Evolutionary conservation across 1,139 yeast genomes (phyloP).

Genomic region (Nakaseomyces glabratus): DNA sequence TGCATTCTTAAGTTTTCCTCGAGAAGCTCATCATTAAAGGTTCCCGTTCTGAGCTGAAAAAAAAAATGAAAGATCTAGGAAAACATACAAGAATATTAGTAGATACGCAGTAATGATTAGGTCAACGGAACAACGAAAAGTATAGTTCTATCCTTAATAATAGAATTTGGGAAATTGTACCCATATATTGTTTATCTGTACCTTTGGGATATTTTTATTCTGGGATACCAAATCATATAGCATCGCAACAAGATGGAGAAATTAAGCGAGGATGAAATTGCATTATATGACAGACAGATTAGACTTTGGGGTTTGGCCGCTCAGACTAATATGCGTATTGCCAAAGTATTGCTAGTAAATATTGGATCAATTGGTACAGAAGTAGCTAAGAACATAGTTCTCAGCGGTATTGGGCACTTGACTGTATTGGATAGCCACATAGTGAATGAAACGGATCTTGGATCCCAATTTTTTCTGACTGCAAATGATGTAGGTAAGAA

Average conservation of each 20-base stretch:
- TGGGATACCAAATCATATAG: no score
- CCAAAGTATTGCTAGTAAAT: conserved; percentile 59
- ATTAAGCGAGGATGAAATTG: conserved; percentile 61
- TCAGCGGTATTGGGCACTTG: conserved; percentile 80
- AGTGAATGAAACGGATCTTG: conserved; percentile 56
- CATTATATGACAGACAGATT: conserved; percentile 89
- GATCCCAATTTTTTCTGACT: conserved; percentile 71
- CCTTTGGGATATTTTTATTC: no score
- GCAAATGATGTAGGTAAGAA: conserved; percentile 44
- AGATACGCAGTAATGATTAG: no score
- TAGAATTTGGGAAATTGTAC: no score
- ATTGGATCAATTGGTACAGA: conserved; percentile 72
- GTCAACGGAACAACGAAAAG: no score
- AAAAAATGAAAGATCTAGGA: no score
- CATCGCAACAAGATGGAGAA: conserved; percentile 2
- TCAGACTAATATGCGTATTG: conserved; percentile 68
- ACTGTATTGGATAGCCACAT: conserved; percentile 55
- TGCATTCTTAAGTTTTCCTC: background rate
- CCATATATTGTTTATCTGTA: no score
- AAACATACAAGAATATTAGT: no score
- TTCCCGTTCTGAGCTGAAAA: background rate
- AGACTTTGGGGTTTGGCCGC: conserved; percentile 96
- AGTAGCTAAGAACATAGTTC: conserved; percentile 70
- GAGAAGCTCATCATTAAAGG: background rate
- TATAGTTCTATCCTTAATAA: no score